phyloP scores from a whole-genome alignment of 2,329 filamentous ascomycete species.

The Colletotrichum magnum region DNA sequence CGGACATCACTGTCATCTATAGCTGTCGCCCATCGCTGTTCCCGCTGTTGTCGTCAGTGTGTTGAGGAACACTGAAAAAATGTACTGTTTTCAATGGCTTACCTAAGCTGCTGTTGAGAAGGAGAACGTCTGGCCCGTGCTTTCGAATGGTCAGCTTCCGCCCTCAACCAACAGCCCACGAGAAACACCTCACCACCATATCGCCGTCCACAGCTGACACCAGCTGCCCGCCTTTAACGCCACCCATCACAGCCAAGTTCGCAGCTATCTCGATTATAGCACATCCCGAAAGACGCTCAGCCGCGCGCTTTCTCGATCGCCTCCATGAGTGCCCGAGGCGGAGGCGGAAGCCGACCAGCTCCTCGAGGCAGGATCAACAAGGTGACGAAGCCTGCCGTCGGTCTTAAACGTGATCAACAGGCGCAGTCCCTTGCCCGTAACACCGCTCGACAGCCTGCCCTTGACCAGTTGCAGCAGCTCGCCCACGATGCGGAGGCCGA shows the following conservation, averaged over 20 bases:
- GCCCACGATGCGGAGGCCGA: conserved; percentile 43
- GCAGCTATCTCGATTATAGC: conserved; percentile 25
- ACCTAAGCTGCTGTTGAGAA: conserved; percentile 17
- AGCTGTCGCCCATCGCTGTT: no score
- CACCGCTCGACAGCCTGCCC: conserved; percentile 47
- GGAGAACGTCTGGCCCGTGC: conserved; percentile 45
- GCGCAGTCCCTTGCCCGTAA: conserved; percentile 43
- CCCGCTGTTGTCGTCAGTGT: no score
- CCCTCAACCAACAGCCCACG: conserved; percentile 27
- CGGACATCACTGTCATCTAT: no score
- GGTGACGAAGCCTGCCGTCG: conserved; percentile 57
- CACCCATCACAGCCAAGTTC: conserved; percentile 31
- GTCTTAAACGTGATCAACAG: conserved; percentile 24
- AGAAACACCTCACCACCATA: conserved; percentile 28
- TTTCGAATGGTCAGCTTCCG: conserved; percentile 32
- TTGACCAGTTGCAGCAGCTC: conserved; percentile 52
- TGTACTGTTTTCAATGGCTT: neutral
- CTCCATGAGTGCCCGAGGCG: conserved; percentile 41
- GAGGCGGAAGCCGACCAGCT: conserved; percentile 44
- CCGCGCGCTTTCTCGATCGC: conserved; percentile 17
- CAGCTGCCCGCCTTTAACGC: conserved; percentile 37
- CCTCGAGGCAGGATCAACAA: conserved; percentile 57
- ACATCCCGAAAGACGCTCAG: conserved; percentile 34
- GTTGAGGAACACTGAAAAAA: no score
- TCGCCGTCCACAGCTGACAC: conserved; percentile 36